Evolutionary conservation across 2,329 filamentous ascomycete genomes (phyloP), one percentile per base, ranked within the genome.

Genomic region (Paecilomyces sp.): DNA sequence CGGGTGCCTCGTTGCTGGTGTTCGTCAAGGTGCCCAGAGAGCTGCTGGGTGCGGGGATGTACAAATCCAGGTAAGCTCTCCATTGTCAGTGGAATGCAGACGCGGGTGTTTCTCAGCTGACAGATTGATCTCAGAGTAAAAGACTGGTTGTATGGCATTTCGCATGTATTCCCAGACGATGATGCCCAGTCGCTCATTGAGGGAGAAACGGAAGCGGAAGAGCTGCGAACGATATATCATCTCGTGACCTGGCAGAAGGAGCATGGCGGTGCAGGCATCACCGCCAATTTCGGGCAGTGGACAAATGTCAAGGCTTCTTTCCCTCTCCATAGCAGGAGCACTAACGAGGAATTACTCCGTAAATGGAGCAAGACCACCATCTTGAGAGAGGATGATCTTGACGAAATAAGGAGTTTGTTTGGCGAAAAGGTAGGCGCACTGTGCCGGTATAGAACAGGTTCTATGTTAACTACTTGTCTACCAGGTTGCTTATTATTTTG

Each of bases 121-220:
- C 31, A n/a, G 3, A 36, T 58, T 13, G 2, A 31, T 57, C 5
- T 60, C 22, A 89, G 94, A 64, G 87, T 97, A 22, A 90, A 92
- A 71, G 94, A 97, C 76, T 99, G 92, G 91, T 85, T 97, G 33
- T 89, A 94, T 71, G 92, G 92, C 57, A 88, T 97, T 58, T 88
- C 91, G 63, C 83, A 89, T 56, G 84, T 85, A 22, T 87, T 91
- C 36, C 93, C 93, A 0, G 83, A 86, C 59, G 88, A 86, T 69
- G 87, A 95, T 65, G 85, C 91, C 18, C 78, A 83, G 55, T 80
- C 85, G 61, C 83, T 87, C 15, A 83, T 95, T 57, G 88, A 96
- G 65, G 89, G 92, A 1, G 82, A 97, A 60, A 91, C 88, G 47
- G 91, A 96, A 71, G 90, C 93, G 22, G 94, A 99, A 78, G 84